Percentiles rank a stretch among this genome's conserved stretches.
These are phyloP conservation scores for Pisolithus tinctorius DNA, from an alignment of 768 basidiomycete genomes.

Conservation along the genomic window DNA sequence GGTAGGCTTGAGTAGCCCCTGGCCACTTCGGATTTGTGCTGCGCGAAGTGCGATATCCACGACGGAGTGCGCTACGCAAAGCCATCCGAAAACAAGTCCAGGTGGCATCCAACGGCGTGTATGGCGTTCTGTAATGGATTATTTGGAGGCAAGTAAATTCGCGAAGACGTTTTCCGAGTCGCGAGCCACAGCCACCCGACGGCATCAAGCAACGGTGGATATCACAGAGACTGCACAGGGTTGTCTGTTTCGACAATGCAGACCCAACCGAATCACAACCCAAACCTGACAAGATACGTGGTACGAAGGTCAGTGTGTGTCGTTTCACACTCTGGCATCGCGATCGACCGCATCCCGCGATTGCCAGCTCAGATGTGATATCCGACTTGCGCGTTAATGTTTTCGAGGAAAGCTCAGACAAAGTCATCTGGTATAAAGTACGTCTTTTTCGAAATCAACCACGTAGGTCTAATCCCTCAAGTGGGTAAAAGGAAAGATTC, in stretches of 20 bases:
- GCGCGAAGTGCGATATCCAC: conserved; percentile 59
- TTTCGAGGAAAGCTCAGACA: conserved; percentile 46
- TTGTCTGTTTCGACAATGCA: conserved; percentile 12
- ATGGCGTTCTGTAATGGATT: no score
- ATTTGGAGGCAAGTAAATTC: background rate
- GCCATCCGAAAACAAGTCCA: conserved; percentile 62
- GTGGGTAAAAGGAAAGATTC: conserved; percentile 54
- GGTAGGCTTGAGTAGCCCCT: conserved; percentile 11
- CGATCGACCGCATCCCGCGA: background rate
- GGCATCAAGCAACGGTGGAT: no score
- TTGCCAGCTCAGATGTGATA: conserved; percentile 63
- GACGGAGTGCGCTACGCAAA: conserved; percentile 57
- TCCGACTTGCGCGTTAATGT: conserved; percentile 64
- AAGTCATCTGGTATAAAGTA: conserved; percentile 73
- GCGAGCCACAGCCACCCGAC: no score
- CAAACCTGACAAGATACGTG: conserved; percentile 25
- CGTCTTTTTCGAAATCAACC: conserved; percentile 6
- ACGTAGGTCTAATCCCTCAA: conserved; percentile 5
- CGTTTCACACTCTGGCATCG: background rate
- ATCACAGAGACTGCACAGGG: background rate
- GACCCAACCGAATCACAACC: conserved; percentile 12
- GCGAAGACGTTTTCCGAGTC: no score
- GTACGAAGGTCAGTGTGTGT: conserved; percentile 22
- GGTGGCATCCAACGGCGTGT: conserved; percentile 47
- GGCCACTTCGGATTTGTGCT: conserved; percentile 48